Base-by-base conservation (phyloP, 169 alveolate species). In the Cystoisospora suis region DNA sequence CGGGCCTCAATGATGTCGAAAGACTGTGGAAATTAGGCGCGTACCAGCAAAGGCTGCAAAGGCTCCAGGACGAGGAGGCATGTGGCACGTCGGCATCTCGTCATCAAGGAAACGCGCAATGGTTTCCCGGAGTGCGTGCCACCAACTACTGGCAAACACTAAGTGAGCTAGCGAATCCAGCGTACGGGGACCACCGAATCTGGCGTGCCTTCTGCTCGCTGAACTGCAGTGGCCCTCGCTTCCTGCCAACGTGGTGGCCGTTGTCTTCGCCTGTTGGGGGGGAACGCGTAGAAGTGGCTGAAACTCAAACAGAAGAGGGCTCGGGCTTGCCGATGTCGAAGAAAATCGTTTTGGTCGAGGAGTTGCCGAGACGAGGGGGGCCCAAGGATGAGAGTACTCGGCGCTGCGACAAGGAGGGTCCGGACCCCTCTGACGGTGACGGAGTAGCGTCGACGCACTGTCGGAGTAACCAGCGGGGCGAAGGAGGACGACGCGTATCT, bases 131-230 rank as follows among this genome's bases (percentile, higher is more conserved):
- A 29, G 83, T 72, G 23, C 44, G 40, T 12, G 46, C 58, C 32
- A 40, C 56, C 3, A 72, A 72, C 83, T 72, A 72, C 83, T 72
- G 83, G 83, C 56, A 27, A 6, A 2, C 42, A 34, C 12, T 38
- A 6, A 27, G 47, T 29, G 83, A 6, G 38, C 56, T 72, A 34
- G 38, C 58, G 1, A 23, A n/a, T 5, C 83, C 83, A 34, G 38
- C 45, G 2, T 34, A 23, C 47, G 53, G 58, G 23, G 56, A 72
- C 58, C 83, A 72, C 29, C 83, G 83, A 5, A 12, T 72, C 47
- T 72, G 83, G 83, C 47, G 83, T 0, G 36, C 83, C 47, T 40
- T 40, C 83, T 72, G 42, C 38, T n/a, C 77, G 44, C 77, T 3
- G 42, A 27, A 53, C 20, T 20, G 77, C 38, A 3, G 9, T 15